Evolutionary conservation across 257 asterid species (phyloP).

Genomic region (Solanum pinnatisectum): DNA sequence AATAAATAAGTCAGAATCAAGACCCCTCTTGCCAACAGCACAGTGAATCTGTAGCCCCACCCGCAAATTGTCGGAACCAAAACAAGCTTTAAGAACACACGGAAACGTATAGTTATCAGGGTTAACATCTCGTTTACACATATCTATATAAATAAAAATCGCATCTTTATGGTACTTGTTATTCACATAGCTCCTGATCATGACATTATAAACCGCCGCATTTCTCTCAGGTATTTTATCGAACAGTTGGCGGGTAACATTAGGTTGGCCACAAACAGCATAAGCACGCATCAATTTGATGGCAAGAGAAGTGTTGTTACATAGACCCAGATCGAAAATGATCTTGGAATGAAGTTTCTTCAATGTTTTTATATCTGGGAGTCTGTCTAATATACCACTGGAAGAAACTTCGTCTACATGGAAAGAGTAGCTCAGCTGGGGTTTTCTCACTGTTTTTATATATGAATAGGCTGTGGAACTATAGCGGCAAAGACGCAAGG

Average conservation of each 20-base stretch:
- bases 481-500: conserved; percentile 29
- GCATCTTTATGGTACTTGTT: conserved; percentile 47
- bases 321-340: conserved; percentile 27
- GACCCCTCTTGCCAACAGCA: conserved; percentile 52
- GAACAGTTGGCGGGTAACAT: conserved; percentile 50
- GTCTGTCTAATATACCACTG: conserved; percentile 30
- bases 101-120: conserved; percentile 84
- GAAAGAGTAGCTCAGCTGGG: neutral
- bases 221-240: conserved; percentile 56
- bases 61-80: conserved; percentile 31
- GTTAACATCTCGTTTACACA: conserved; percentile 24
- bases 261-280: conserved; percentile 43
- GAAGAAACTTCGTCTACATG: conserved; percentile 2
- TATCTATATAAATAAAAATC: conserved; percentile 39
- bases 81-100: conserved; percentile 76
- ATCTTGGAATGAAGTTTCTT: conserved; percentile 44
- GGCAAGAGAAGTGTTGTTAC: conserved; percentile 39
- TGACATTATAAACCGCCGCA: conserved; percentile 48
- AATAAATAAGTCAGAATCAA: conserved; percentile 43
- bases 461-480: conserved; percentile 13
- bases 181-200: conserved; percentile 79
- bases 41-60: conserved; percentile 63
- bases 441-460: neutral
- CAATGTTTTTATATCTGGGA: conserved; percentile 45
- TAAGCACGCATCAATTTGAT: conserved; percentile 78